Base-by-base conservation (phyloP, 2,329 filamentous ascomycete genomes). In the Fusarium tjaetaba region DNA sequence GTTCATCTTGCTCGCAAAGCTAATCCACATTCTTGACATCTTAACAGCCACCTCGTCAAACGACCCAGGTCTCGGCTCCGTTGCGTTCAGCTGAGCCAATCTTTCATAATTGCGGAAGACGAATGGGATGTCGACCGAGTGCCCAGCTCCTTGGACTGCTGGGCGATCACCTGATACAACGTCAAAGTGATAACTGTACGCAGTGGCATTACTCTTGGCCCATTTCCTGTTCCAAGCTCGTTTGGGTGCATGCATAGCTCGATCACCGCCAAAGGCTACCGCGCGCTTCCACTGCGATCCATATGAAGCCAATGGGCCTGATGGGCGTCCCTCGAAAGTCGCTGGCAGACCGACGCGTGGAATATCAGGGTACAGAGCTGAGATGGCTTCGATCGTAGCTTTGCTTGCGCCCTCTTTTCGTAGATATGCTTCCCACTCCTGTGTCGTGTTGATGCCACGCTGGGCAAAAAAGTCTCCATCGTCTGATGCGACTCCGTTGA, bases 221-320 rank as follows among this genome's bases (percentile, higher is more conserved):
- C 71, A 73, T 7, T 34, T 68, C 8, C 56, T 71, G 0, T 63
- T 70, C 71, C 70, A 73, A 1, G 58, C 66, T 58, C 70, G 11
- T 39, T 52, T 70, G 0, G 70, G 71, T 18, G 57, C 71, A 3
- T 73, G 71, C 70, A 73, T 73, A 3, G 71, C 70, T 46, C 70
- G 7, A 7, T 73, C 71, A 0, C 71, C 70, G 0, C 70, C 71
- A 7, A 73, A 73, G 0, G 70, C 70, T 3, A 73, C 46, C 0
- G 71, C 66, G 1, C 70, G 70, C 38, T 73, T 73, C 71, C 70
- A 73, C 11, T 73, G 71, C 4, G 49, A n/a, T 18, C 70, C 71
- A 5, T 71, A 71, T 0, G 41, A 68, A 13, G 70, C 66, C 13
- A 43, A 14, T 0, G 55, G 20, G 0, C 70, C 61, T 1, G 49